Evolutionary conservation across 1,284 basidiomycete species (phyloP).

Genomic region (Peniophora sp.): DNA sequence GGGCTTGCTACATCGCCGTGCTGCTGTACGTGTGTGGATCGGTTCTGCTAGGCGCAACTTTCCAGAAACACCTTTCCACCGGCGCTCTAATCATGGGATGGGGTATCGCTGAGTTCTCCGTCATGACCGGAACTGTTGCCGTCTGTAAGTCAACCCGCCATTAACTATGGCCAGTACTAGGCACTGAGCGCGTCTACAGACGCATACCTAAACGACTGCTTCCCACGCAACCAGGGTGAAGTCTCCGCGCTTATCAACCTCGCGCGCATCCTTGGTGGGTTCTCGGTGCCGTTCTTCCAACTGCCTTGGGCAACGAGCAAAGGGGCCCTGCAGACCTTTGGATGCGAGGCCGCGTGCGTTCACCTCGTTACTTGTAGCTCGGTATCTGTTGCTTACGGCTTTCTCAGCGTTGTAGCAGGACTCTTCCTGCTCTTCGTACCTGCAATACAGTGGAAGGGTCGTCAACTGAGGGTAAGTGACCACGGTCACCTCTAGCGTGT

Average conservation of each 20-base stretch:
- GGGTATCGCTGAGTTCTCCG: constrained; percentile 52
- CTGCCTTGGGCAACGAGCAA: constrained; percentile 48
- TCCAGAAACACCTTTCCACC: constrained; percentile 49
- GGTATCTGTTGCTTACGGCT: neutral
- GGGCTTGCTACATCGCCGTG: constrained; percentile 59
- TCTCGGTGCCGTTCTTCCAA: constrained; percentile 59
- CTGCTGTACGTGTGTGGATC: constrained; percentile 60
- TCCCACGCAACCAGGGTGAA: constrained; percentile 47
- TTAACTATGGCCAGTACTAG: neutral
- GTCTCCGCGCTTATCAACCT: constrained; percentile 54
- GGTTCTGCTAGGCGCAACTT: constrained; percentile 47
- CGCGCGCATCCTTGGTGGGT: constrained; percentile 49
- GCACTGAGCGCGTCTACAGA: constrained; percentile 26
- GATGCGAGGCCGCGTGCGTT: constrained; percentile 47
- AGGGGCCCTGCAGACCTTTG: constrained; percentile 51
- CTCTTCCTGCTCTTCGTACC: constrained; percentile 48
- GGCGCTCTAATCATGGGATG: constrained; percentile 58
- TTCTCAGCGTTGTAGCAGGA: constrained; percentile 35
- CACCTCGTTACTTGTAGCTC: neutral
- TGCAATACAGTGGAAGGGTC: constrained; percentile 39
- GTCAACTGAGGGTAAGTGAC: constrained; percentile 34
- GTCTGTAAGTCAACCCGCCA: constrained; percentile 34
- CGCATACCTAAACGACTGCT: constrained; percentile 42
- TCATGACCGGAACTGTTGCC: constrained; percentile 62
- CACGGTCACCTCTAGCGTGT: no score